Conservation (phyloP, 495 filamentous ascomycete species). For the Glarea lozoyensis region DNA sequence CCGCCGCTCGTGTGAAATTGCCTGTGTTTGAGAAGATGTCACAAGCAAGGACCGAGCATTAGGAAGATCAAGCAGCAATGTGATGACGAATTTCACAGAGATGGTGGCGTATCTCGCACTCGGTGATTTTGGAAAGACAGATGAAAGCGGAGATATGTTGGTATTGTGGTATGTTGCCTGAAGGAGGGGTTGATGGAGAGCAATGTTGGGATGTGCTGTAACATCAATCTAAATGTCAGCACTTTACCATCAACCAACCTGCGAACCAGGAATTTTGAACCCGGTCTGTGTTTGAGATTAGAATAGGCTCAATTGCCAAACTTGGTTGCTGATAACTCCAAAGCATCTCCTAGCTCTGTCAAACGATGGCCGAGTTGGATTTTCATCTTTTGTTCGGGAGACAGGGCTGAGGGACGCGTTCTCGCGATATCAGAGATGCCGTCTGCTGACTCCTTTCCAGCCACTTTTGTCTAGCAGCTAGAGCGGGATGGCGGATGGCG, state of each 20-base stretch:
- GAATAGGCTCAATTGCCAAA: neutral
- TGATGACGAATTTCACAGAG: neutral
- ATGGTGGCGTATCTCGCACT: neutral
- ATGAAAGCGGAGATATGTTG: no score
- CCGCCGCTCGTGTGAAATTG: neutral
- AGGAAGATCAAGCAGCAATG: neutral
- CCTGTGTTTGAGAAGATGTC: slow-evolving; percentile 1
- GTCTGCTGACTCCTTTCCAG: no score
- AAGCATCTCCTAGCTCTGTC: no score
- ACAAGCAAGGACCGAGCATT: neutral
- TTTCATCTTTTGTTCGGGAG: neutral
- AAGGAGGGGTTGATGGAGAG: neutral
- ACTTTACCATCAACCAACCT: neutral
- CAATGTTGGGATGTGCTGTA: neutral
- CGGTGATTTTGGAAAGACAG: neutral
- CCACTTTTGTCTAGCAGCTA: no score
- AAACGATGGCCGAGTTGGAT: neutral
- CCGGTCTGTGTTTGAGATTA: neutral
- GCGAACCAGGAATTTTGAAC: neutral
- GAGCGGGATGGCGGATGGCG: no score
- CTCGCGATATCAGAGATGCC: no score
- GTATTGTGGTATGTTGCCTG: no score
- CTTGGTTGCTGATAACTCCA: no score
- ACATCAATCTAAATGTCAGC: slow-evolving; percentile 1
- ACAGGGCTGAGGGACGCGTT: neutral